phyloP scores from a whole-genome alignment of 768 basidiomycete species.

The Termitomyces sp. region DNA sequence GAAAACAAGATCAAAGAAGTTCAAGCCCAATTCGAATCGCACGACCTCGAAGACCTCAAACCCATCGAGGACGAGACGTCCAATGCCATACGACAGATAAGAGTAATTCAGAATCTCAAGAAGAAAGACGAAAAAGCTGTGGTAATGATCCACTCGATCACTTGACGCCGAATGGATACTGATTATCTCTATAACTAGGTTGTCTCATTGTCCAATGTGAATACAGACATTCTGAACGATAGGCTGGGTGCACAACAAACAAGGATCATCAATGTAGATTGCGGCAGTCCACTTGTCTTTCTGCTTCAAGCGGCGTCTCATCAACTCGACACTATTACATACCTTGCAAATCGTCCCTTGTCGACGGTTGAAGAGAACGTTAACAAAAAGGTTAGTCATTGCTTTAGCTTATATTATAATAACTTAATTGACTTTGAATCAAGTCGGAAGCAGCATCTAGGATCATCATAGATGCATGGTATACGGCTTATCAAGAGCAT shows the following conservation, averaged over 20 bases:
- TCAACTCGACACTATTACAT: neutral
- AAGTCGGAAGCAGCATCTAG: neutral
- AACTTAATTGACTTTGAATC: neutral
- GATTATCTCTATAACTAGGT: neutral
- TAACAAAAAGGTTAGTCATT: neutral
- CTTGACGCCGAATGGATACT: neutral
- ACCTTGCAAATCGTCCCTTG: neutral
- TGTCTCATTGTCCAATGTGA: neutral
- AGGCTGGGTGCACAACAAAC: neutral
- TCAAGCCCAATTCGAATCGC: neutral
- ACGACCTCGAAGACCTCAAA: neutral
- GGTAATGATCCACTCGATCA: neutral
- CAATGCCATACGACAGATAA: neutral
- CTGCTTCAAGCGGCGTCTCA: neutral
- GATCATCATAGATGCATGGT: neutral
- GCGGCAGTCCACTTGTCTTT: neutral
- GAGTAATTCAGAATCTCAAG: neutral
- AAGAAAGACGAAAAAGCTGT: neutral
- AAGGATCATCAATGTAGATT: neutral
- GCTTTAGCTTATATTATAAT: neutral
- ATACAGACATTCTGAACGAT: neutral
- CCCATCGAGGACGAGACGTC: neutral
- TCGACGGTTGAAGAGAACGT: neutral
- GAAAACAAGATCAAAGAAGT: neutral
- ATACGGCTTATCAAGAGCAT: neutral